Conservation (phyloP, 2,329 filamentous ascomycete species). For the Dendryphion nanum region DNA sequence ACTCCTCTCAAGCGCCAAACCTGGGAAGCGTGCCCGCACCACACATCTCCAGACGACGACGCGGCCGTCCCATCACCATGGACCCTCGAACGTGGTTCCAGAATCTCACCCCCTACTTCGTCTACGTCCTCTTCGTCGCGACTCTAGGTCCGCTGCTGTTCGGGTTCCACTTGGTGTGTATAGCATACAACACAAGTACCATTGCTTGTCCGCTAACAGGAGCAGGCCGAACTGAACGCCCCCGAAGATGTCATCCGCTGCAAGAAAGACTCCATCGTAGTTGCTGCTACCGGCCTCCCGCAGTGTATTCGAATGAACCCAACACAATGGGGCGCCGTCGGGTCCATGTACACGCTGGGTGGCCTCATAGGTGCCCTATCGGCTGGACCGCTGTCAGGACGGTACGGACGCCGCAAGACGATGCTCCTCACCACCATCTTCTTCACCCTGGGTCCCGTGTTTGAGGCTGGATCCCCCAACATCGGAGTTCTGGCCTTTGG, state of each 20-base stretch:
- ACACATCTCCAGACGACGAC: neutral
- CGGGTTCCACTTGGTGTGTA: slow-evolving; percentile 82
- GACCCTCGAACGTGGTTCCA: slow-evolving; percentile 40
- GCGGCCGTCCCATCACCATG: slow-evolving; percentile 30
- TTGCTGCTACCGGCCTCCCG: slow-evolving; percentile 48
- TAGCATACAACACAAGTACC: no score
- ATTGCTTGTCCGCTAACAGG: no score
- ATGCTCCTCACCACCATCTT: slow-evolving; percentile 77
- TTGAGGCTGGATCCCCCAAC: slow-evolving; percentile 70
- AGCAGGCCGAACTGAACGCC: slow-evolving; percentile 87
- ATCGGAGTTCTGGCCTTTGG: slow-evolving; percentile 70
- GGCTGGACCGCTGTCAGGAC: slow-evolving; percentile 75
- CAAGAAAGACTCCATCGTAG: slow-evolving; percentile 57
- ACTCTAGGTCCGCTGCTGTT: slow-evolving; percentile 91
- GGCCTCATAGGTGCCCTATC: slow-evolving; percentile 80
- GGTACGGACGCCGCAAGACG: slow-evolving; percentile 69
- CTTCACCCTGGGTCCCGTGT: slow-evolving; percentile 71
- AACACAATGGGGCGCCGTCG: slow-evolving; percentile 78
- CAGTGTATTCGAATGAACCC: slow-evolving; percentile 88
- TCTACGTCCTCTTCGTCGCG: slow-evolving; percentile 71
- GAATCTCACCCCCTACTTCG: slow-evolving; percentile 69
- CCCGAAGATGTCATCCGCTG: slow-evolving; percentile 93
- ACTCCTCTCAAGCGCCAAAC: no score
- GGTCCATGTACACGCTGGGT: slow-evolving; percentile 87
- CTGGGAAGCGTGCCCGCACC: no score